Conservation (phyloP, 2,329 filamentous ascomycete genomes). For the Cladorrhinum sp. region DNA sequence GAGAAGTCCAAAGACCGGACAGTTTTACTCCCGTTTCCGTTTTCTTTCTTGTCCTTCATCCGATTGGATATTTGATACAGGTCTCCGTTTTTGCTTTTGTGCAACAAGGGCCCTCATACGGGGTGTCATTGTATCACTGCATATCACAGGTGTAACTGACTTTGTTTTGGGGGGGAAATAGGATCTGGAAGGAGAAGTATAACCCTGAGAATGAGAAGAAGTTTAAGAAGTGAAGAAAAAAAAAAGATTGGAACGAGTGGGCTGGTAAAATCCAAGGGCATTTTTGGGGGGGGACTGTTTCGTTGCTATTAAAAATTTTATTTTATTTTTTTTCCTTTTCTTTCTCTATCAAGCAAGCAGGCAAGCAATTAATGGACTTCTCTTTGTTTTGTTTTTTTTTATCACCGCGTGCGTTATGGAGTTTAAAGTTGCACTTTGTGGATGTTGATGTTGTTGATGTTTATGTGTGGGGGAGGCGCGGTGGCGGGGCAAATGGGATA, state of each 20-base stretch:
- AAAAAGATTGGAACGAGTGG: background rate
- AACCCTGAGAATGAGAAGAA: slow-evolving; percentile 49
- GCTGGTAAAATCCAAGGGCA: too few species aligned
- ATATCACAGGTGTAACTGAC: too few species aligned
- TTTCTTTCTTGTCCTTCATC: background rate
- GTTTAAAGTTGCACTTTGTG: too few species aligned
- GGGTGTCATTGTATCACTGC: too few species aligned
- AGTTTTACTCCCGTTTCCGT: background rate
- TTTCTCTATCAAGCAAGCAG: too few species aligned
- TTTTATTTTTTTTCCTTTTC: too few species aligned
- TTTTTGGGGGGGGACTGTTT: too few species aligned
- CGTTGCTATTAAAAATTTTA: too few species aligned
- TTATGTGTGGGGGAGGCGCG: background rate
- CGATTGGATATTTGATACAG: background rate
- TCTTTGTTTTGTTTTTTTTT: too few species aligned
- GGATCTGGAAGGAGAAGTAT: slow-evolving; percentile 99
- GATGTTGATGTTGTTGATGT: background rate
- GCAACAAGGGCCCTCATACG: too few species aligned
- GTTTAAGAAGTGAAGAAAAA: slow-evolving; percentile 32
- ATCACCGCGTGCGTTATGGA: too few species aligned
- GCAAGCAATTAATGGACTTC: too few species aligned
- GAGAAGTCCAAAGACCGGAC: background rate
- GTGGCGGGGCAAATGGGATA: background rate
- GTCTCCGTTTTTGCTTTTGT: slow-evolving; percentile 12
- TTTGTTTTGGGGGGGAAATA: slow-evolving; percentile 37